A percentile compares a stretch with the other conserved stretches of the same genome.
Conservation (phyloP, 768 basidiomycete genomes). For the Leccinum variicolor region DNA sequence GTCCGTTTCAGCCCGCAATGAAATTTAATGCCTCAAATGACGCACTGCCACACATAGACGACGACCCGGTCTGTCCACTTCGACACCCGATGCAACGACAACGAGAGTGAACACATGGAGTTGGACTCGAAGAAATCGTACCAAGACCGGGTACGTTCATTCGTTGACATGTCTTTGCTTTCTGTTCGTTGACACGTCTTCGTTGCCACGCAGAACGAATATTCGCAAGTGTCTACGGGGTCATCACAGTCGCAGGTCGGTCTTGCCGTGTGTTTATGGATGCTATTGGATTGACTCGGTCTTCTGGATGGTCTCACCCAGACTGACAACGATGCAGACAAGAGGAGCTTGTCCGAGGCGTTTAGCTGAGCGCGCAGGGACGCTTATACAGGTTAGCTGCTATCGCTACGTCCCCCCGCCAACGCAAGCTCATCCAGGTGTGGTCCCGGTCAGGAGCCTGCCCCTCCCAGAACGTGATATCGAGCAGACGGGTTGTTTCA, state of each 20-base stretch:
- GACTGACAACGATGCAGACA: constrained; percentile 1
- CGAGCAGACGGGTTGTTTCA: background rate
- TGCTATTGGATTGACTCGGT: background rate
- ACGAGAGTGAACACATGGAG: constrained; percentile 4
- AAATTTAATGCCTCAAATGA: background rate
- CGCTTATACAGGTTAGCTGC: background rate
- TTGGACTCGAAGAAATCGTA: constrained; percentile 18
- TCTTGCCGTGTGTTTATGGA: background rate
- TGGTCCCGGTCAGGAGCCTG: background rate
- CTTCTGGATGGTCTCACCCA: background rate
- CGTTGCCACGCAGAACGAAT: constrained; percentile 7
- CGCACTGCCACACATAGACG: constrained; percentile 6
- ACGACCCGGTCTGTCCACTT: constrained; percentile 15
- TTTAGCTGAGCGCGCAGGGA: background rate
- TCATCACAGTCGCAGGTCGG: constrained; percentile 22
- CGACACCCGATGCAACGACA: background rate
- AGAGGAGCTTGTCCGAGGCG: constrained; percentile 1
- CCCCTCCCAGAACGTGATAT: background rate
- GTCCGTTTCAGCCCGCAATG: background rate
- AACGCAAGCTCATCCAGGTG: background rate
- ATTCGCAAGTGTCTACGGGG: constrained; percentile 12
- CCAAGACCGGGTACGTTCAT: constrained; percentile 12
- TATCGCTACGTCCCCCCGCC: background rate
- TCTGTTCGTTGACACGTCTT: background rate
- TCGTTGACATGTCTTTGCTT: too few species aligned